Base-by-base conservation (phyloP, 768 basidiomycete genomes). In the Scleroderma bovista region DNA sequence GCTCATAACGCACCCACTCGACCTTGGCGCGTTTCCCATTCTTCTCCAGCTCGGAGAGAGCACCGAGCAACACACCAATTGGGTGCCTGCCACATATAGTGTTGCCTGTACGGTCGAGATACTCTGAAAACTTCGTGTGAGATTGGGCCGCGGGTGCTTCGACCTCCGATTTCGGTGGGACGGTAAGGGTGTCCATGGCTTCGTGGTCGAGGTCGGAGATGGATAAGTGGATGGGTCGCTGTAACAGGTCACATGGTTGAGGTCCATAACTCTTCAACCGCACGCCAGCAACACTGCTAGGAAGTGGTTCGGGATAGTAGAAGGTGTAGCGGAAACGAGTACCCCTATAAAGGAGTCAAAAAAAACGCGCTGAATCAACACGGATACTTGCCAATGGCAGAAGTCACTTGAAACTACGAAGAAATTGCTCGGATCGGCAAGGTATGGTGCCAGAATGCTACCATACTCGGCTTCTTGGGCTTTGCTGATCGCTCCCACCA, bases 1-100 rank as follows among this genome's bases (percentile, higher is more conserved):
- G 95, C 63, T 90, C 93, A 66, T 99, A 99, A 57, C 85, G 74
- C 20, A 96, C 90, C 83, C 92, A 99, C 55, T 81, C 80, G 46
- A 93, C 65, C 20, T 67, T 72, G 55, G 54, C 44, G 23, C 52
- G 57, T 51, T 50, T 60, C 41, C 64, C 49, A 26, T 69, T 66
- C 44, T 70, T 68, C 64, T 83, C 80, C 51, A 94, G 62, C 4
- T 67, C 68, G 6, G 80, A 59, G 44, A 97, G 65, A 7, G 91
- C 85, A 1, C 89, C 89, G 15, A 98, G 73, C 2, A 99, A 72
- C 5, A 98, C 89, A 1, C 93, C 91, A 46, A 99, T 97, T 1
- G 96, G 93, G 60, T 97, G 93, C 34, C 96, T 76, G 3, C 96
- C 96, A 63, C 96, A 99, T 40, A 99, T 96, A 1, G 96, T 98